Percentiles rank a stretch among this genome's conserved stretches.
Conservation (phyloP, 192 early-diverging fungal species). For the Backusella liffmaniae region DNA sequence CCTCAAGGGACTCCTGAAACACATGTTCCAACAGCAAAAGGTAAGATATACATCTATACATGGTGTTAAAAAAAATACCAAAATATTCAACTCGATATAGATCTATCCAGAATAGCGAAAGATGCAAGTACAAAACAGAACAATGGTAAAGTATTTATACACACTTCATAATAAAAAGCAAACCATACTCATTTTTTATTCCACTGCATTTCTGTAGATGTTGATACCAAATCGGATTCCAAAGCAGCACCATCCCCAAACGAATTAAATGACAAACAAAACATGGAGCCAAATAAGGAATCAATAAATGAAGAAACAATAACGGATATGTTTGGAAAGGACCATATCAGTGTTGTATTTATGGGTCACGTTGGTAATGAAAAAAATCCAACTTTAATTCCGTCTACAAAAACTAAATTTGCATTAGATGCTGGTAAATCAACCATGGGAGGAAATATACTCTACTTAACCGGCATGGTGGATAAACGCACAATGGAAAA, state of each 20-base stretch:
- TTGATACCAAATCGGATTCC: neutral
- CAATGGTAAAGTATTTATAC: neutral
- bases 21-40: neutral
- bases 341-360: conserved; percentile 95
- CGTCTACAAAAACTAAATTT: neutral
- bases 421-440: conserved; percentile 84
- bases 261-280: neutral
- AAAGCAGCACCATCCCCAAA: neutral
- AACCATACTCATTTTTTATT: too few relatives aligned
- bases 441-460: conserved; percentile 95
- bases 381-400: neutral
- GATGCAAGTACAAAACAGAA: neutral
- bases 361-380: conserved; percentile 93
- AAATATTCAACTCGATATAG: neutral
- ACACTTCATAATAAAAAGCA: too few relatives aligned
- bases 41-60: neutral
- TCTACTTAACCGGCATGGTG: conserved; percentile 95
- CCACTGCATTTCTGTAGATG: neutral
- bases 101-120: neutral
- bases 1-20: neutral
- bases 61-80: neutral
- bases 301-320: neutral
- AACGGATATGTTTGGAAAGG: conserved; percentile 79
- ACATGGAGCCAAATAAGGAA: neutral
- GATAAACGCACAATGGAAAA: conserved; percentile 99